phyloP scores from a whole-genome alignment of 345 rosid species.

The Rhizophora mangle region DNA sequence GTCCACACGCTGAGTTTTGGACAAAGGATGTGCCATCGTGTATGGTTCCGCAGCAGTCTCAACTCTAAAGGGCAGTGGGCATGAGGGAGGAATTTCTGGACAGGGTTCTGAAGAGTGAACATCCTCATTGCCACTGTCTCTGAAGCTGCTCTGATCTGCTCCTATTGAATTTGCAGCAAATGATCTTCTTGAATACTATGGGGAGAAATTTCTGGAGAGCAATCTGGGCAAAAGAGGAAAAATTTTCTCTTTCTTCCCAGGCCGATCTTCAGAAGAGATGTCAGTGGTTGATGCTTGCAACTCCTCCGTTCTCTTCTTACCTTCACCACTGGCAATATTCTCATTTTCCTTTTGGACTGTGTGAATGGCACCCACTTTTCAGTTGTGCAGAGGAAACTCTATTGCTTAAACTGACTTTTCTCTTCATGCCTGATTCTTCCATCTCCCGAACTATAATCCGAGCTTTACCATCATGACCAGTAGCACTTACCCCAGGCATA shows the following conservation, averaged over 20 bases:
- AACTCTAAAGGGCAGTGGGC: constrained; percentile 44
- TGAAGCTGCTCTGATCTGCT: constrained; percentile 25
- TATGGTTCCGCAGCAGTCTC: constrained; percentile 29
- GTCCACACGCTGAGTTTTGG: constrained; percentile 21
- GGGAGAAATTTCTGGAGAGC: constrained; percentile 23
- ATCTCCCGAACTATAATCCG: constrained; percentile 13
- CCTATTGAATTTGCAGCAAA: constrained; percentile 28
- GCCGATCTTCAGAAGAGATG: constrained; percentile 26
- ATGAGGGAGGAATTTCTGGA: constrained; percentile 45
- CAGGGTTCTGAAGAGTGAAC: constrained; percentile 24
- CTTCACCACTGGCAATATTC: constrained; percentile 23
- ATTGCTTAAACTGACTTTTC: constrained; percentile 20
- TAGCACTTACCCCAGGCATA: constrained; percentile 16
- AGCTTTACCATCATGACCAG: constrained; percentile 15
- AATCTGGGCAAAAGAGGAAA: constrained; percentile 50
- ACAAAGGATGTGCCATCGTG: constrained; percentile 17
- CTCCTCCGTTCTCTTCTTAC: constrained; percentile 29
- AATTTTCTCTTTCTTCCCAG: constrained; percentile 35
- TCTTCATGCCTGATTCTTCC: constrained; percentile 11
- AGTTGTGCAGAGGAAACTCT: constrained; percentile 31
- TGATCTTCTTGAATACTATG: constrained; percentile 19
- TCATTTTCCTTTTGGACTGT: constrained; percentile 27
- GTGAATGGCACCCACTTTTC: constrained; percentile 30
- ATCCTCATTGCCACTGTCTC: constrained; percentile 31
- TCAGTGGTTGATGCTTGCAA: constrained; percentile 22